These are phyloP conservation scores for Globisporangium splendens DNA, from an alignment of 352 stramenopile species.

Conservation along the genomic window DNA sequence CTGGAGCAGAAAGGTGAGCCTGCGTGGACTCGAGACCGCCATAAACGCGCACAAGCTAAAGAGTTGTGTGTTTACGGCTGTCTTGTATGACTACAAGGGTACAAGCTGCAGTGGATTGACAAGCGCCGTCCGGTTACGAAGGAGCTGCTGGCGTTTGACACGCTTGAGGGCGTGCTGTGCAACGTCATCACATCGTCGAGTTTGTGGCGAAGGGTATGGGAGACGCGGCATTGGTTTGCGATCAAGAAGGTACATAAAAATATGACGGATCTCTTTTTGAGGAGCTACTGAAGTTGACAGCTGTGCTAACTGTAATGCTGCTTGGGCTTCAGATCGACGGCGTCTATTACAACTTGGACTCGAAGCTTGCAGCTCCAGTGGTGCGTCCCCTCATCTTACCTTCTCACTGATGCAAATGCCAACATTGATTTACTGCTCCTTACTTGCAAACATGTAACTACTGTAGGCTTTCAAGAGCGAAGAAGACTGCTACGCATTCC, in stretches of 20 bases:
- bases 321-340: constrained; percentile 31
- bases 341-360: constrained; percentile 77
- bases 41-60: too few species aligned
- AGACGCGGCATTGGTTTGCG: constrained; percentile 78
- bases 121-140: constrained; percentile 43
- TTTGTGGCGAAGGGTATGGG: constrained; percentile 46
- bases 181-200: constrained; percentile 53
- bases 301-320: not conserved
- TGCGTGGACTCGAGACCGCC: too few species aligned
- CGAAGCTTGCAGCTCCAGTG: constrained; percentile 50
- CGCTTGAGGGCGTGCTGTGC: constrained; percentile 52
- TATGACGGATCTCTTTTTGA: not conserved
- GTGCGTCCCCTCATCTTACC: constrained; percentile 15
- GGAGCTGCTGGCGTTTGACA: constrained; percentile 41
- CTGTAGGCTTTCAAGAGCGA: constrained; percentile 56
- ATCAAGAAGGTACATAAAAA: constrained; percentile 41
- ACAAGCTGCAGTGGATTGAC: constrained; percentile 65
- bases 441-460: too few species aligned
- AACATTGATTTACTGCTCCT: too few species aligned
- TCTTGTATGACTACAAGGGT: constrained; percentile 26
- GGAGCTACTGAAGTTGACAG: not conserved
- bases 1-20: constrained; percentile 51
- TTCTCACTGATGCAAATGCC: not conserved
- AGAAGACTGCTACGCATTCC: constrained; percentile 42
- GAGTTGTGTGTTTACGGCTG: too few species aligned